Base-by-base conservation (phyloP, 2,329 filamentous ascomycete species). In the Dactylellina haptotyla region DNA sequence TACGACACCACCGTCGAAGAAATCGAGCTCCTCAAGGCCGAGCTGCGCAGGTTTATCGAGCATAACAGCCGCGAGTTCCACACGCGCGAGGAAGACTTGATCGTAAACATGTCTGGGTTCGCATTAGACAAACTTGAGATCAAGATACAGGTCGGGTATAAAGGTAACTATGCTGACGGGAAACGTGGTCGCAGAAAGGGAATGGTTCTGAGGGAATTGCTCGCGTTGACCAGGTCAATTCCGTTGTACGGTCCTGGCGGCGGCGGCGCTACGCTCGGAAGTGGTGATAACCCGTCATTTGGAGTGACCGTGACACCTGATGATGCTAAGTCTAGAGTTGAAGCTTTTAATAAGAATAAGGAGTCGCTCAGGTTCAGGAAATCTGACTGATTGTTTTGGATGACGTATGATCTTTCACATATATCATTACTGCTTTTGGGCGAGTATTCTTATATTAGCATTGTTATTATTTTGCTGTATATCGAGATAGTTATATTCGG, bases 111-210 rank as follows among this genome's bases (percentile, higher is more conserved):
- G 12, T 84, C 87, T 23, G 88, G 91, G 61, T 88, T 97, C 32
- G 90, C 93, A 78, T 88, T 96, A 84, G 91, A 96, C 82, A 97
- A 97, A 83, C 84, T 98, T 50, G 86, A 90, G 77, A 86, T 99
- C 59, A 88, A 88, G 78, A 85, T 97, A 37, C 89, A 91, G 78
- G 93, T 97, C 79, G 88, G 90, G 79, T 93, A 98, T 85, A 98
- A 98, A 83, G 91, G 89, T 65, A 94, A 94, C 82, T 94, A 91
- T 90, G 88, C 92, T 77, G 93, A 97, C n/a, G 56, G 56, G 9
- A 59, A 59, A 37, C 56, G 56, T 1, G 26, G 26, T 1, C 32
- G 25, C 25, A 59, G 56, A 48, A 59, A 48, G 14, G 56, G 9
- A 1, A 59, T 59, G 56, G 9, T 59, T 1, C 16, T 59, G 8